Base-by-base conservation (phyloP, 371 early-diverging fungal genomes). In the Actinomucor elegans region DNA sequence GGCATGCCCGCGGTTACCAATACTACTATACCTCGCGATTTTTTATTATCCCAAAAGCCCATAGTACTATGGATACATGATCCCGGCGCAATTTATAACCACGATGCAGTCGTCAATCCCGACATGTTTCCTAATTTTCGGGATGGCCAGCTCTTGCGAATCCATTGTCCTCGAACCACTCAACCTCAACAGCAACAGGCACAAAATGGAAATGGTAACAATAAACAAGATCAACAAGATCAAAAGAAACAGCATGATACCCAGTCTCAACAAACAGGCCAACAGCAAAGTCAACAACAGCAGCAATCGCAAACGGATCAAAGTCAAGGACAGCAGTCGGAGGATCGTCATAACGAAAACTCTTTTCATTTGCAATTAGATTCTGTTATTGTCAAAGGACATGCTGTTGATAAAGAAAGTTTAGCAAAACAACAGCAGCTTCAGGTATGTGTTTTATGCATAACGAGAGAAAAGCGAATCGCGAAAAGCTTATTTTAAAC, bases 101-200 rank as follows among this genome's bases (percentile, higher is more conserved):
- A 81, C 27, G 94, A 94, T 48, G 80, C 94, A 40, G 79, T 94
- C 12, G 69, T 97, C 34, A 91, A 93, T 66, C 91, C 94, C 5
- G 83, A 89, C 44, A 79, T 72, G 47, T 90, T 97, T 48, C 89
- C 94, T 0, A 81, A 77, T 18, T 69, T 91, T 26, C 65, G 77
- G 23, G 80, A 81, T 18, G 93, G 94, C 31, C 94, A 95, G 58
- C 71, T 94, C 26, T 76, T 97, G 17, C 55, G 66, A 12, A 62
- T 77, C 34, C 68, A 67, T 26, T 67, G 66, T 33, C 66, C 68
- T 12, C 67, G 55, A 15, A 54, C 29, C 12, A 33, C 43, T 26
- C 63, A 63, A 21, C 61, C 45, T 31, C 56, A 63, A 20, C 69
- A 37, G 49, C 72, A 37, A 34, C 60, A 32, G 55, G 69, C 29